Evolutionary conservation across 75 land plant species (phyloP).

Genomic region (Sequoiadendron giganteum): DNA sequence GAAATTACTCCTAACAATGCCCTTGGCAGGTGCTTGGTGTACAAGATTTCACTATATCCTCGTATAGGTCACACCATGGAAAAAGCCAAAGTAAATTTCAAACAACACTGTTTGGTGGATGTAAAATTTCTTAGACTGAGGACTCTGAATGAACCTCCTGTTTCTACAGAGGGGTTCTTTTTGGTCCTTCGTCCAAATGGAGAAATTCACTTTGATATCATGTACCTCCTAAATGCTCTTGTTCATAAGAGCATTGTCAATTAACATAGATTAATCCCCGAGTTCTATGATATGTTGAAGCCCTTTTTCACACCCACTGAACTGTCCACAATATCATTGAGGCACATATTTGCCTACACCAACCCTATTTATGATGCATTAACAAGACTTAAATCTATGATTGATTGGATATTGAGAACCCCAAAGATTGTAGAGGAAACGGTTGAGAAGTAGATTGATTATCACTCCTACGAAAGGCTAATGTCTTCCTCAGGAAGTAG

Average conservation of each 20-base stretch:
- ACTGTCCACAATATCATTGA: slow-evolving; percentile 31
- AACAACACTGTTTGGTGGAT: slow-evolving; percentile 20
- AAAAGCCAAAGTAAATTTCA: slow-evolving; percentile 47
- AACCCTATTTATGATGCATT: slow-evolving; percentile 59
- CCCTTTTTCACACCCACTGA: slow-evolving; percentile 22
- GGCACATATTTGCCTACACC: slow-evolving; percentile 57
- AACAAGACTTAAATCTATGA: slow-evolving; percentile 44
- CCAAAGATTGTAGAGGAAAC: slow-evolving; percentile 29
- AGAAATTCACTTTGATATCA: slow-evolving; percentile 46
- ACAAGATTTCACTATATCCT: slow-evolving; percentile 55
- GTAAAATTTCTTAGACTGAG: background rate
- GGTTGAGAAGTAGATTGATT: slow-evolving; percentile 59
- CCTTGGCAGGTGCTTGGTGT: slow-evolving; percentile 71
- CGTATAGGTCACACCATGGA: slow-evolving; percentile 42
- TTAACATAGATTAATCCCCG: slow-evolving; percentile 53
- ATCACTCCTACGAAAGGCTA: slow-evolving; percentile 90
- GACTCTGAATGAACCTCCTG: slow-evolving; percentile 42
- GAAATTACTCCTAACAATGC: slow-evolving; percentile 69
- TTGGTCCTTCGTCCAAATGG: slow-evolving; percentile 34
- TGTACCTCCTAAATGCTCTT: slow-evolving; percentile 73
- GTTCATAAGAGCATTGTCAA: slow-evolving; percentile 73
- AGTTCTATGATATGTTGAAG: slow-evolving; percentile 50
- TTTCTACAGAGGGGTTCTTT: slow-evolving; percentile 23
- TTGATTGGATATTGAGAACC: slow-evolving; percentile 59
- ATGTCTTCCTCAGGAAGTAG: slow-evolving; percentile 81